These are phyloP conservation scores for Arabidopsis lyrata DNA, from an alignment of 441 rosid genomes.

Conservation along the genomic window DNA sequence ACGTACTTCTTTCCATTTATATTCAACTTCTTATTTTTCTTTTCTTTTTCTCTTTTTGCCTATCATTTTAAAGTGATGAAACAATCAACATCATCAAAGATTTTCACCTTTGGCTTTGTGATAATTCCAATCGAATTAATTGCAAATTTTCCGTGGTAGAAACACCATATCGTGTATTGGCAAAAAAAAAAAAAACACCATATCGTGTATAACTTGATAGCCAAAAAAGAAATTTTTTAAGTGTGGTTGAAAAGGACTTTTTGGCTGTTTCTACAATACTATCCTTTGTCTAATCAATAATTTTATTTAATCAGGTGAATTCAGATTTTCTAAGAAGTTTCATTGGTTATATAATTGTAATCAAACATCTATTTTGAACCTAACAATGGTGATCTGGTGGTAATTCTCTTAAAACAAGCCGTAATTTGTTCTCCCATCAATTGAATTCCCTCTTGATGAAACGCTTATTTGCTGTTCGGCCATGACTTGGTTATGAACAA, in stretches of 20 bases:
- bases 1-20: conserved; percentile 44
- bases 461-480: not conserved
- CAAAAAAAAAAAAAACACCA: too few relatives aligned
- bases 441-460: not conserved
- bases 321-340: not conserved
- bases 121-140: conserved; percentile 21
- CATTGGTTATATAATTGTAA: not conserved
- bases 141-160: conserved; percentile 36
- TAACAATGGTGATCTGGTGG: too few relatives aligned
- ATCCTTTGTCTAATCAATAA: not conserved
- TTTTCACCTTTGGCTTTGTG: conserved; percentile 29
- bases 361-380: not conserved
- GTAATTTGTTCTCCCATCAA: not conserved
- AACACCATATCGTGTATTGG: conserved; percentile 41
- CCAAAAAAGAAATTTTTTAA: conserved; percentile 19
- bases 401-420: too few relatives aligned
- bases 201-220: conserved; percentile 36
- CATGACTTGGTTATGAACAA: not conserved
- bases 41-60: not conserved
- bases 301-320: not conserved
- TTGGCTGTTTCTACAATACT: conserved; percentile 24
- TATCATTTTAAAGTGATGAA: conserved; percentile 16
- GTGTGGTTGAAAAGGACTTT: conserved; percentile 30
- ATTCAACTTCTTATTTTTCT: conserved; percentile 14
- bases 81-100: conserved; percentile 30